A percentile compares a stretch with the other conserved stretches of the same genome.
Conservation (phyloP, 306 rosid species). For the Castanea mollissima region DNA sequence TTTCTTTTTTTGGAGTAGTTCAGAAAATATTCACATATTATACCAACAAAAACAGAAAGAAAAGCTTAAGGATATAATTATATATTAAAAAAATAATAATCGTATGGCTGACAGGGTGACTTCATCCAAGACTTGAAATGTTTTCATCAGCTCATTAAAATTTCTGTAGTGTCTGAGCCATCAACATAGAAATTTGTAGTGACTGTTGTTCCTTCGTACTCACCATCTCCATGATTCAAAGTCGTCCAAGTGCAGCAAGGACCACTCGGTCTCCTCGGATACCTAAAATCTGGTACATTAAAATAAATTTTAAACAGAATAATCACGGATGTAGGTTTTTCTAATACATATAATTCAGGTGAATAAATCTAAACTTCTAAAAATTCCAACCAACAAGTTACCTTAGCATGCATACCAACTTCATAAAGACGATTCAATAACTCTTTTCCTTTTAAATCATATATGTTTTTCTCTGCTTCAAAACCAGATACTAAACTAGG, state of each 20-base stretch:
- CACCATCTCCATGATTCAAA: constrained; percentile 90
- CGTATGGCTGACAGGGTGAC: background rate
- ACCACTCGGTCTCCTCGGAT: constrained; percentile 89
- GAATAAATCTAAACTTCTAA: background rate
- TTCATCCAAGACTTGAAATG: background rate
- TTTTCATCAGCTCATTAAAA: background rate
- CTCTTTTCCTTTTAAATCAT: constrained; percentile 81
- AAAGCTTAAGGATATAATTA: background rate
- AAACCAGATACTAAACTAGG: constrained; percentile 64
- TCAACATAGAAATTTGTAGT: background rate
- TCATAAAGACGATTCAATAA: constrained; percentile 84
- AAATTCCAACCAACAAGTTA: constrained; percentile 22
- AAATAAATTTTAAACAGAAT: background rate
- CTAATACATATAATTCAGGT: background rate
- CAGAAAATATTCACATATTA: background rate
- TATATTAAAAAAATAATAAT: background rate
- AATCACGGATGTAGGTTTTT: background rate
- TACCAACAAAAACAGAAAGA: background rate
- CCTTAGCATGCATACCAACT: constrained; percentile 99
- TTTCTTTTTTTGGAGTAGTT: too few relatives aligned
- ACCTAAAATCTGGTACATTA: constrained; percentile 70
- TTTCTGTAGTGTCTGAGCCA: constrained; percentile 4
- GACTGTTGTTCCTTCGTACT: constrained; percentile 30
- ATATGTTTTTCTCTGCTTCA: constrained; percentile 64
- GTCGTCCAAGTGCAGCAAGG: constrained; percentile 89